Evolutionary conservation across 805 yeast genomes (phyloP), one percentile per base, ranked within the genome.

Genomic region (Hanseniaspora guilliermondii): DNA sequence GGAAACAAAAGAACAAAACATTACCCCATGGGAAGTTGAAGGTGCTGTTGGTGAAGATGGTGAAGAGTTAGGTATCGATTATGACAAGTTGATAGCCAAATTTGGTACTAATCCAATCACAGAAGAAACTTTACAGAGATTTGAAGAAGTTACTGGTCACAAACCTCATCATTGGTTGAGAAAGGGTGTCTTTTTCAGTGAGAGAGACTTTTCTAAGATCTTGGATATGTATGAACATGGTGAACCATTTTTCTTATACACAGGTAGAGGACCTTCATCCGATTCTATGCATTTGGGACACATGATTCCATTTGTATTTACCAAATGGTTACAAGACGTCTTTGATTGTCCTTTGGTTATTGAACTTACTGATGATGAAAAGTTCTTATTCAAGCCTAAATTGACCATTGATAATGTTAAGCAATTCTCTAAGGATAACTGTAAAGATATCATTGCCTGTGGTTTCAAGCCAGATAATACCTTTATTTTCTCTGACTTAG

Each of bases 1-100:
- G 5, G 58, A 56, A 12, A 49, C 55, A 22, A 61, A 61, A 52
- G 81, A 75, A 56, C 89, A 83, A 65, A 74, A 72, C 36, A 75
- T 85, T 57, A 93, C 98, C 0, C 98, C 98, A 48, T 93, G 98
- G 98, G 98, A 93, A 67, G 98, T 93, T 32, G 96, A 86, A 69
- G 98, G 97, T 56, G 97, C 97, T 2, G 94, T 91, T 47, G 96
- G 87, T 56, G 95, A 89, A 62, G 56, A 65, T 55, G 98, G 98
- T 53, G 74, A 83, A 62, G 79, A 85, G n/a, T 89, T 85, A 67
- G 88, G 80, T 27, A 89, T 93, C 61, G 96, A 93, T 71, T 93
- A 93, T 66, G 91, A 87, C 56, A 87, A 87, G 70, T 75, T 93
- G 60, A 85, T 87, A 62, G 73, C 74, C 59, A 86, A 85, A 65